Evolutionary conservation across 2,329 filamentous ascomycete species (phyloP), one percentile per base, ranked within the genome.

Genomic region (Neonectria ditissima): DNA sequence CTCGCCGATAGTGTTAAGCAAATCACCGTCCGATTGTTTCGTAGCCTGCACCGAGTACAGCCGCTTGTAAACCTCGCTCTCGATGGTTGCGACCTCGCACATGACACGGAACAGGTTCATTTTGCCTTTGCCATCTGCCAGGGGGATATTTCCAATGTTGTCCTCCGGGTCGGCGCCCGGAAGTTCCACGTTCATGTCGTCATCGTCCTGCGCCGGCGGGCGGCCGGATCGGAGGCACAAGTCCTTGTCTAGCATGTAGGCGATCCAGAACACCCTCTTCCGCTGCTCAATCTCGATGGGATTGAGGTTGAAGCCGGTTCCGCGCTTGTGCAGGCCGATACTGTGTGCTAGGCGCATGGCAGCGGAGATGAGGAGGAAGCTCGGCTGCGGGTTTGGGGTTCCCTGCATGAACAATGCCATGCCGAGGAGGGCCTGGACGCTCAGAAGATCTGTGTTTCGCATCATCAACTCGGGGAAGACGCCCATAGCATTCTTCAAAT

Each of bases 321-420:
- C 95, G 56, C 92, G 90, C 80, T 97, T 97, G 80, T 99, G 96
- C 37, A 99, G 85, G 20, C 96, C 96, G 73, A 99, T 97, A 74
- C 91, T 97, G 77, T 98, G 95, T 1, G 95, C 92, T 20, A 97
- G 84, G 55, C 96, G 87, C 69, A 98, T 95, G 4, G 96, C 96
- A 13, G 94, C 92, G 5, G 95, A 92, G 30, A 98, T 91, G 53
- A 98, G 86, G 73, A 97, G 91, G 76, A 97, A 97, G 2, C 93
- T 92, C 1, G 96, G 95, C 72, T 99, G 96, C 0, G 95, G 96
- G 73, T 98, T 99, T 0, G 96, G 95, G 0, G 96, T 98, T 66
- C 96, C 96, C 77, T 97, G 93, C 79, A 99, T 86, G 80, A 98
- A 99, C 16, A 97, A 83, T 2, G 94, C 90, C 91, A 98, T 97